Evolutionary conservation across 306 rosid species (phyloP).

Genomic region (Bauhinia variegata): DNA sequence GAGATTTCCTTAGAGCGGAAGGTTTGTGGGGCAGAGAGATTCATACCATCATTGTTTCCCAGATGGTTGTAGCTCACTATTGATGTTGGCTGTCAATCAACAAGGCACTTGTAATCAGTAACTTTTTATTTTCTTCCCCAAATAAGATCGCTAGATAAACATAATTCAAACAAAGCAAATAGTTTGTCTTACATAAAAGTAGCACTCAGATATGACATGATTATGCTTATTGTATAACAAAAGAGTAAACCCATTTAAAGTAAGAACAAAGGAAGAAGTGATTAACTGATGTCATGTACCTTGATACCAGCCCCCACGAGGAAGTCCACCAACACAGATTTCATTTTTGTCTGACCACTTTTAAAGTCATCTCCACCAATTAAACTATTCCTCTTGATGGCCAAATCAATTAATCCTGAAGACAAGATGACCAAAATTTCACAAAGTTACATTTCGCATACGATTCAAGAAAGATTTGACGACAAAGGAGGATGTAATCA

Average conservation of each 20-base stretch:
- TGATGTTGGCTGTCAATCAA: constrained; percentile 79
- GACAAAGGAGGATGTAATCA: too few species aligned
- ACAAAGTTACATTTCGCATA: not conserved
- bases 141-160: not conserved
- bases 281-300: constrained; percentile 43
- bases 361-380: constrained; percentile 99
- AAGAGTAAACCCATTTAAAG: not conserved
- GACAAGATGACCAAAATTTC: constrained; percentile 11
- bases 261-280: not conserved
- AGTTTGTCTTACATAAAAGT: not conserved
- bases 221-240: too few species aligned
- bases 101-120: constrained; percentile 21
- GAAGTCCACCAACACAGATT: constrained; percentile 95
- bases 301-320: constrained; percentile 99
- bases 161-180: constrained; percentile 3
- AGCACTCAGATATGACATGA: constrained; percentile 15
- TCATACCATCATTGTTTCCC: constrained; percentile 99
- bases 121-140: not conserved
- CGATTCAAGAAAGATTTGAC: too few species aligned
- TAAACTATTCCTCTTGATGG: constrained; percentile 74
- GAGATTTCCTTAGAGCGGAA: constrained; percentile 98
- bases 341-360: constrained; percentile 99
- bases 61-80: constrained; percentile 98
- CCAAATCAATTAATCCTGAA: constrained; percentile 85
- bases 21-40: constrained; percentile 96